Evolutionary conservation across 2,329 filamentous ascomycete species (phyloP).

Genomic region (Talaromyces sp.): DNA sequence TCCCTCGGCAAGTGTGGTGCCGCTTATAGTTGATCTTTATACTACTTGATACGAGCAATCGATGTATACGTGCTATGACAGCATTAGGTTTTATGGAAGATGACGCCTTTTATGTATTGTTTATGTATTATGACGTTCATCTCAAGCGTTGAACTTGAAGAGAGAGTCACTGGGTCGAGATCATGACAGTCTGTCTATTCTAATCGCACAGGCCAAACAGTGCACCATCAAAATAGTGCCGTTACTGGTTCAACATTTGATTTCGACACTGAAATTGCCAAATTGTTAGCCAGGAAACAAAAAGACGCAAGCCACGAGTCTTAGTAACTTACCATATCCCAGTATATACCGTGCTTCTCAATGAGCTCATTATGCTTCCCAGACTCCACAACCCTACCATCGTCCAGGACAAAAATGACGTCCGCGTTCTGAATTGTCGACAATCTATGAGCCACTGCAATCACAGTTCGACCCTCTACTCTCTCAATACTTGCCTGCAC

Average conservation of each 20-base stretch:
- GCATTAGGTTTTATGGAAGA: neutral
- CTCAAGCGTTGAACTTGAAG: neutral
- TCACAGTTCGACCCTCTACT: conserved; percentile 63
- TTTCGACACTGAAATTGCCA: conserved; percentile 3
- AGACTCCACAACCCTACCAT: conserved; percentile 67
- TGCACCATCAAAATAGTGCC: neutral
- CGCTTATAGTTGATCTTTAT: neutral
- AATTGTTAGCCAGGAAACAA: neutral
- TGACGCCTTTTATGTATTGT: neutral
- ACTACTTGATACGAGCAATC: neutral
- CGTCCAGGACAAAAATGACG: conserved; percentile 70
- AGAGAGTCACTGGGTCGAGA: neutral
- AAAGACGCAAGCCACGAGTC: neutral
- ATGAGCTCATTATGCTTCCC: conserved; percentile 70
- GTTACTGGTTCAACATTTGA: conserved; percentile 8
- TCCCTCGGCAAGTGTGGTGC: neutral
- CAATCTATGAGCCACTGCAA: conserved; percentile 82
- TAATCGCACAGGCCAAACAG: neutral
- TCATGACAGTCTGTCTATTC: neutral
- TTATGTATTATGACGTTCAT: neutral
- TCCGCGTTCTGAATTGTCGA: conserved; percentile 74
- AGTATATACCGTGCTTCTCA: conserved; percentile 47
- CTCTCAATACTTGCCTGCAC: conserved; percentile 71
- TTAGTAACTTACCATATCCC: conserved; percentile 50
- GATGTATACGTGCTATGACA: neutral